phyloP scores from a whole-genome alignment of 2,329 filamentous ascomycete genomes.

The Neonectria sp. region DNA sequence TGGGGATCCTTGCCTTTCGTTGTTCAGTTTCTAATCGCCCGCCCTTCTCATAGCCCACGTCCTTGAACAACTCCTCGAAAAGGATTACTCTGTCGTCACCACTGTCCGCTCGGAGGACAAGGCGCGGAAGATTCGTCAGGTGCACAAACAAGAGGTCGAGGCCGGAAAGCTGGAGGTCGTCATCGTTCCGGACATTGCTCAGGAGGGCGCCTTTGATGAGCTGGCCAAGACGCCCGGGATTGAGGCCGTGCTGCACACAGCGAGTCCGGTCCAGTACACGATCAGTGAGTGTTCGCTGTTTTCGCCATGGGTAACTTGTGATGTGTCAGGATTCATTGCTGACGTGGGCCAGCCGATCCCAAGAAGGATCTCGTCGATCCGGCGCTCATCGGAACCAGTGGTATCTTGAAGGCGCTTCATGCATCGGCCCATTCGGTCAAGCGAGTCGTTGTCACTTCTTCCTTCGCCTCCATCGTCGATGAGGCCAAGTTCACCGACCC shows the following conservation, averaged over 20 bases:
- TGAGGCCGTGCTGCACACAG: conserved; percentile 72
- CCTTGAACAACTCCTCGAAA: conserved; percentile 67
- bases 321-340: background rate
- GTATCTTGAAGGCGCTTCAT: conserved; percentile 80
- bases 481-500: conserved; percentile 56
- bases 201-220: conserved; percentile 80
- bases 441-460: conserved; percentile 76
- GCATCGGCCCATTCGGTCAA: conserved; percentile 72
- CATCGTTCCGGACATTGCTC: conserved; percentile 85
- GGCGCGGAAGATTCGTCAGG: conserved; percentile 65
- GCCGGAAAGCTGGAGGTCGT: conserved; percentile 62
- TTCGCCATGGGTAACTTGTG: too few relatives aligned
- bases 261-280: conserved; percentile 72
- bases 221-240: conserved; percentile 66
- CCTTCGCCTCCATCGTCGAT: conserved; percentile 68
- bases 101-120: conserved; percentile 71
- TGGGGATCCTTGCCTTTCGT: background rate
- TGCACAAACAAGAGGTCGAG: conserved; percentile 58
- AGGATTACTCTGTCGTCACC: conserved; percentile 67
- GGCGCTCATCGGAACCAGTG: conserved; percentile 73
- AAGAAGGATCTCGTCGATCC: conserved; percentile 70
- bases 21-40: conserved; percentile 11
- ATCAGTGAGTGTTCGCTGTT: conserved; percentile 51
- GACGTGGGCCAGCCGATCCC: conserved; percentile 56
- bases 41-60: conserved; percentile 62